Base-by-base conservation (phyloP, 306 rosid genomes). In the Luffa acutangula region DNA sequence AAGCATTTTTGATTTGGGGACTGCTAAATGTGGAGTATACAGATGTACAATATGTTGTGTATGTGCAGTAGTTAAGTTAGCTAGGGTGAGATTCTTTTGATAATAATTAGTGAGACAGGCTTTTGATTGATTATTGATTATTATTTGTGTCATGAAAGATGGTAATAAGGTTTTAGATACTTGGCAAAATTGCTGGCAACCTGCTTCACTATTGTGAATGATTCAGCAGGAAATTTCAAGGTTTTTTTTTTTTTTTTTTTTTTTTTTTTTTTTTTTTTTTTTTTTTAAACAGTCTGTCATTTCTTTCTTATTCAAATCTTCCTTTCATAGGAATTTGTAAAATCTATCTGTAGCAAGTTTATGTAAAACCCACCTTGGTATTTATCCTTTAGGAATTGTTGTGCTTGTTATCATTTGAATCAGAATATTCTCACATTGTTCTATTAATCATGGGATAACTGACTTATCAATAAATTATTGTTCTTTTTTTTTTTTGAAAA, bases 41-140 rank as follows among this genome's bases (percentile, higher is more conserved):
- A 79, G 74, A 82, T 94, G 95, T 94, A 94, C 84, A 87, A 94
- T 92, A 91, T 87, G 82, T 88, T 86, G 86, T 88, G 86, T 79
- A 90, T 88, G 93, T 87, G 94, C 86, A 86, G 85, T 86, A 81
- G 85, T 80, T 87, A 90, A 81, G 85, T 78, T 88, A 90, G 96
- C 75, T 87, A 93, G 94, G 89, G 86, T 89, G 89, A 91, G 81
- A 93, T 96, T 96, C 99, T 96, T 96, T 88, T 82, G 85, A 75
- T 81, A 85, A 89, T 89, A 89, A 88, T 84, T 84, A 89, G 90
- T 82, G 74, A 34, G 87, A 83, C 87, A 81, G 90, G 89, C 74
- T 88, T 85, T 83, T 86, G 86, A 82, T 83, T 89, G 85, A 86
- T 25, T 25, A 82, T 83, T 89, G 85, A 86, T 25, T 25, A 25